Conservation (phyloP, 2,329 filamentous ascomycete genomes). For the Didymella exigua region DNA sequence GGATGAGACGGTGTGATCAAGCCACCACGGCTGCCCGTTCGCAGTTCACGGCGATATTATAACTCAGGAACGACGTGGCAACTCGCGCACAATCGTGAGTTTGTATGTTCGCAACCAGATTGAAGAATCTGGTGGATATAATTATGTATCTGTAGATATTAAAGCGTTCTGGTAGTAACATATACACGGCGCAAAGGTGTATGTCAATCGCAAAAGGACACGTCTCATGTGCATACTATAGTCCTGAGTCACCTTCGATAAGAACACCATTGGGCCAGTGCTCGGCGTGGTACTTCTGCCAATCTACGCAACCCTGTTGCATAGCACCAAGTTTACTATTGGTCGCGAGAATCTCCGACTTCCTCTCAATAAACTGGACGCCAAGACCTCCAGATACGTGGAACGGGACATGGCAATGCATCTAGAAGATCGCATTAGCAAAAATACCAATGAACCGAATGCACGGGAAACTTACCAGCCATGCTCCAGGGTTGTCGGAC, state of each 20-base stretch:
- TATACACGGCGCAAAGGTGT: neutral
- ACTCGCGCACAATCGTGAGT: neutral
- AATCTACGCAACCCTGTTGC: constrained; percentile 36
- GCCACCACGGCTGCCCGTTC: neutral
- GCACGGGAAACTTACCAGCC: constrained; percentile 22
- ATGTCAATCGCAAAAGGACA: too few species aligned
- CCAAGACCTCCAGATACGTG: constrained; percentile 51
- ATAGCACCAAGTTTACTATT: constrained; percentile 28
- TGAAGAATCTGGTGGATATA: neutral
- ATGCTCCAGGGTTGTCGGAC: constrained; percentile 47
- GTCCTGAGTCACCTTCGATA: constrained; percentile 10
- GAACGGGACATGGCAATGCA: constrained; percentile 50
- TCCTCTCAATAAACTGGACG: constrained; percentile 59
- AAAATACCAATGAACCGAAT: neutral
- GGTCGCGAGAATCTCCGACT: constrained; percentile 31
- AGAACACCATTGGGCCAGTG: constrained; percentile 8
- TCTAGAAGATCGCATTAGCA: constrained; percentile 16
- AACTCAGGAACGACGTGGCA: neutral
- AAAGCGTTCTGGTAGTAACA: neutral
- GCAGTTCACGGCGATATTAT: too few species aligned
- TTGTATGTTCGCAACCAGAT: neutral
- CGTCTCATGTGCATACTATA: neutral
- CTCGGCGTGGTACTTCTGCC: constrained; percentile 19
- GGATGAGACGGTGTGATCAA: neutral
- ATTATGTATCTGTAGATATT: neutral